These are phyloP conservation scores for Fusarium redolens DNA, from an alignment of 2,329 filamentous ascomycete genomes.

Conservation along the genomic window DNA sequence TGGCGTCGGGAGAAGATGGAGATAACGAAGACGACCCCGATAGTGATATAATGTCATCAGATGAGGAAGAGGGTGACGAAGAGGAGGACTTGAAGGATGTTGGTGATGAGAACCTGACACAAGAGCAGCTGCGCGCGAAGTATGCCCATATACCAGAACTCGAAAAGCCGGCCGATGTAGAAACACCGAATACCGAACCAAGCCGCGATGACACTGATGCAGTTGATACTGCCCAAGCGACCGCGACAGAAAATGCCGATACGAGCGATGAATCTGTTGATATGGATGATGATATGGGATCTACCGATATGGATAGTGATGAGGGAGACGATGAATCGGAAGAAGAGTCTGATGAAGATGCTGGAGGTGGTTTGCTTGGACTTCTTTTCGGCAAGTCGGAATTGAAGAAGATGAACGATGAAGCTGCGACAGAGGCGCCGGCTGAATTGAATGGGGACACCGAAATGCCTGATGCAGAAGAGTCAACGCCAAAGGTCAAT, in stretches of 20 bases:
- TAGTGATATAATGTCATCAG: conserved; percentile 69
- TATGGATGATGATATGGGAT: conserved; percentile 75
- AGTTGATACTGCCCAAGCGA: conserved; percentile 35
- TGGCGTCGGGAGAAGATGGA: conserved; percentile 53
- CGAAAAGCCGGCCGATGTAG: conserved; percentile 46
- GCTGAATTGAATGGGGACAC: conserved; percentile 41
- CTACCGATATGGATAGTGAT: conserved; percentile 61
- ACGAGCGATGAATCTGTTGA: conserved; percentile 74
- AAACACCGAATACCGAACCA: conserved; percentile 38
- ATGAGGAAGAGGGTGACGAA: conserved; percentile 70
- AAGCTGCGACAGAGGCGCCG: conserved; percentile 44
- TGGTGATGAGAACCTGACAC: conserved; percentile 73
- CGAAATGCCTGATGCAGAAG: conserved; percentile 33
- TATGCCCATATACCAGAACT: conserved; percentile 72
- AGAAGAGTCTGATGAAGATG: conserved; percentile 57
- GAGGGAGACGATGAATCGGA: conserved; percentile 60
- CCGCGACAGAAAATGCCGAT: conserved; percentile 51
- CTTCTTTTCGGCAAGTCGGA: conserved; percentile 71
- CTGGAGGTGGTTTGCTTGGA: conserved; percentile 61
- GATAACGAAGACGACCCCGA: conserved; percentile 55
- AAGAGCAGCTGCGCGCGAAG: conserved; percentile 75
- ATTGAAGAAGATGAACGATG: conserved; percentile 62
- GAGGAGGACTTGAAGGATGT: conserved; percentile 64
- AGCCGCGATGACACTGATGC: conserved; percentile 40
- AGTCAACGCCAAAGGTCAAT: conserved; percentile 21